Percentiles rank a stretch among this genome's conserved stretches.
Conservation (phyloP, 1,284 basidiomycete species). For the Ganoderma multipileum region DNA sequence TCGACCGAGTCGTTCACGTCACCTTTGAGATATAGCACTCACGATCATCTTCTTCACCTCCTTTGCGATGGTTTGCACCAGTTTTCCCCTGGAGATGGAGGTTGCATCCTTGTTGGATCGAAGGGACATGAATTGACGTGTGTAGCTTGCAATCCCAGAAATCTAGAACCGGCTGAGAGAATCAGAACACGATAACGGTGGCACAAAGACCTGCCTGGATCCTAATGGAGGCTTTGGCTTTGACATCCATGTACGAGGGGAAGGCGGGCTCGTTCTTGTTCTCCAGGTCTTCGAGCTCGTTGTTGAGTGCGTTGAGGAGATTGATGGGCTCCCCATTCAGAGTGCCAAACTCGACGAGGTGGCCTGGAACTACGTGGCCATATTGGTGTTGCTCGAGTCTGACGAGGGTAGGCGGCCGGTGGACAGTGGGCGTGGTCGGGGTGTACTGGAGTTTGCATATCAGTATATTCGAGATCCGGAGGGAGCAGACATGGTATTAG, state of each 20-base stretch:
- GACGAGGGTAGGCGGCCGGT: neutral
- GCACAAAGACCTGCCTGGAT: constrained; percentile 9
- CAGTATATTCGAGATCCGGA: neutral
- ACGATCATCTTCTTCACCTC: constrained; percentile 12
- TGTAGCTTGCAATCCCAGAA: neutral
- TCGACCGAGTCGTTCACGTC: neutral
- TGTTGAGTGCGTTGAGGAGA: neutral
- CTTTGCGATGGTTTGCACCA: constrained; percentile 11
- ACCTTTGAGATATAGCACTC: neutral
- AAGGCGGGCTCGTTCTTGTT: constrained; percentile 11
- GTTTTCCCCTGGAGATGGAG: constrained; percentile 6
- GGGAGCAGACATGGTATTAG: neutral
- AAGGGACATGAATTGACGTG: constrained; percentile 7
- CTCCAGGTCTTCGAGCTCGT: neutral
- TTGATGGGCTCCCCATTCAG: neutral
- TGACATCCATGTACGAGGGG: constrained; percentile 4
- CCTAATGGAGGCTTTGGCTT: constrained; percentile 18
- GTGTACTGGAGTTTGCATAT: neutral
- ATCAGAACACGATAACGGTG: neutral
- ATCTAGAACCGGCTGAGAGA: neutral
- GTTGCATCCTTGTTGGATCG: constrained; percentile 1
- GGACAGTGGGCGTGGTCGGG: too few relatives aligned
- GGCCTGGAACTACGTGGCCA: neutral
- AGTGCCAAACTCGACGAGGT: constrained; percentile 8
- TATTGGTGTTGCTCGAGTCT: neutral